Evolutionary conservation across 2,329 filamentous ascomycete species (phyloP).

Genomic region (Penicillium corylophilum): DNA sequence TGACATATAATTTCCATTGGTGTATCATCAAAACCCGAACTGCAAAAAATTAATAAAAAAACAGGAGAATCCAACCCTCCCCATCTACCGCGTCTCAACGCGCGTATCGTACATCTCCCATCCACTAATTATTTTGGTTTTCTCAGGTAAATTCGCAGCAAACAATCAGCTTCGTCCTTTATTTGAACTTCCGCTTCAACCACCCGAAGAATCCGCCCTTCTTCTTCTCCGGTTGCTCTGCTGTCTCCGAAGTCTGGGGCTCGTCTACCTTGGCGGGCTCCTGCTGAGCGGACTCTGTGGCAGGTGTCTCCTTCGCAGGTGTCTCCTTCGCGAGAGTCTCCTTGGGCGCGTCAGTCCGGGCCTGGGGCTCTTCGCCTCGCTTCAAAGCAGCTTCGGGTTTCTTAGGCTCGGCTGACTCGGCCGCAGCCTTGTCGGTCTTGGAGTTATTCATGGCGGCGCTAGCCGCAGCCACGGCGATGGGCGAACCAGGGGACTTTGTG

Average conservation of each 20-base stretch:
- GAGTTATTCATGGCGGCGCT: conserved; percentile 20
- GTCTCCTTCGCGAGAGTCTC: conserved; percentile 1
- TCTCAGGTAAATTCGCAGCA: not conserved
- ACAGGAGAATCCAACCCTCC: conserved; percentile 2
- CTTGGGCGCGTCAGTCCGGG: conserved; percentile 5
- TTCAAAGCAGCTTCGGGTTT: conserved; percentile 25
- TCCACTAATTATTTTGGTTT: not conserved
- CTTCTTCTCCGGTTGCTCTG: conserved; percentile 43
- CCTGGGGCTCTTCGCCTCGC: conserved; percentile 23
- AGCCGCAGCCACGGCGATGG: conserved; percentile 20
- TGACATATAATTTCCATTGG: conserved; percentile 22
- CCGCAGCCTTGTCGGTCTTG: conserved; percentile 21
- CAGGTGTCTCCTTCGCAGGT: conserved; percentile 1
- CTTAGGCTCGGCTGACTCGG: conserved; percentile 16
- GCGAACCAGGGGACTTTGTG: conserved; percentile 6
- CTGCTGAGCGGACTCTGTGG: not conserved
- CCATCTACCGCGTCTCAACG: not conserved
- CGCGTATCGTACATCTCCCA: conserved; percentile 18
- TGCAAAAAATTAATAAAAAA: conserved; percentile 2
- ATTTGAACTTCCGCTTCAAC: conserved; percentile 22
- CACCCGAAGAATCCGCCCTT: conserved; percentile 24
- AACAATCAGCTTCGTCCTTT: not conserved
- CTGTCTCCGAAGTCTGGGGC: not conserved
- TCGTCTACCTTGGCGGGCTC: conserved; percentile 3
- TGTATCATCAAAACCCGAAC: conserved; percentile 19